Evolutionary conservation across 2,329 filamentous ascomycete species (phyloP).

Genomic region (Celoporthe dispersa): DNA sequence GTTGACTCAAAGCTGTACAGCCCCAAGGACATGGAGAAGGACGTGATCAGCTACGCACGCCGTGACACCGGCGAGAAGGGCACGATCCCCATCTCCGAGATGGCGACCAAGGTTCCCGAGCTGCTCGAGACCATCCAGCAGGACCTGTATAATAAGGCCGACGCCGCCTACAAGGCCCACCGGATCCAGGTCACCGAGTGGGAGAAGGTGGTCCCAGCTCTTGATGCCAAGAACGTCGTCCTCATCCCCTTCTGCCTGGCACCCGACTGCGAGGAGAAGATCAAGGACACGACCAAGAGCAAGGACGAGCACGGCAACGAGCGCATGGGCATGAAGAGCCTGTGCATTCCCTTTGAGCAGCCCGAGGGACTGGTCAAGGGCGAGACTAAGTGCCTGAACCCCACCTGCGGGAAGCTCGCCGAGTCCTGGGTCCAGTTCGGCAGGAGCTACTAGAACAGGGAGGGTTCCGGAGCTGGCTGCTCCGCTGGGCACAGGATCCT

Average conservation of each 20-base stretch:
- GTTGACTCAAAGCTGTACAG: slow-evolving; percentile 11
- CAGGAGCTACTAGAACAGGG: slow-evolving; percentile 60
- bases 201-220: slow-evolving; percentile 86
- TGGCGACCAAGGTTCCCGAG: slow-evolving; percentile 74
- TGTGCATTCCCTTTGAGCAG: slow-evolving; percentile 81
- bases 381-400: slow-evolving; percentile 90
- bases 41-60: slow-evolving; percentile 82
- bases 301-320: slow-evolving; percentile 54
- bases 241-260: slow-evolving; percentile 89
- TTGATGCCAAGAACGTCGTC: slow-evolving; percentile 91
- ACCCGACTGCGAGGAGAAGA: slow-evolving; percentile 83
- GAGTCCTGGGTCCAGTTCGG: slow-evolving; percentile 95
- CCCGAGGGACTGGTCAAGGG: slow-evolving; percentile 78
- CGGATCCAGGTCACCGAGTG: slow-evolving; percentile 82
- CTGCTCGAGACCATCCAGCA: slow-evolving; percentile 89
- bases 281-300: slow-evolving; percentile 84
- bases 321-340: slow-evolving; percentile 71
- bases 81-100: slow-evolving; percentile 74
- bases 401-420: slow-evolving; percentile 76
- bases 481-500: too few species aligned
- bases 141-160: slow-evolving; percentile 79
- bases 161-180: slow-evolving; percentile 78
- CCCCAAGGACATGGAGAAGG: slow-evolving; percentile 58
- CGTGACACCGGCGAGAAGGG: slow-evolving; percentile 87
- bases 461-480: not conserved